phyloP scores from a whole-genome alignment of 2,329 filamentous ascomycete species.

The Fusarium brevicatenulatum region DNA sequence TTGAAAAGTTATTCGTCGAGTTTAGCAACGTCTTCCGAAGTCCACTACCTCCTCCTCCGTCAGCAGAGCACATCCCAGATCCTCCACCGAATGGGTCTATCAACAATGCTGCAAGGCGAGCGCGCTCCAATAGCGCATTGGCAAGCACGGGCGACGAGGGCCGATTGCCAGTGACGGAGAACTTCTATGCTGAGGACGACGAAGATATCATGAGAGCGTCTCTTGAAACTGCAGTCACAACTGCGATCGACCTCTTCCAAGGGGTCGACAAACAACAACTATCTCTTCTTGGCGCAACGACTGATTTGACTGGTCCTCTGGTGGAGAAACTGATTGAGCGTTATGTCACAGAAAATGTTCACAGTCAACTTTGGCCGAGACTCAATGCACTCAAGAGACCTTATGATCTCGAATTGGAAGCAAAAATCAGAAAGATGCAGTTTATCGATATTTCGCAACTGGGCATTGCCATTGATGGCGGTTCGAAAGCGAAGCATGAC shows the following conservation, averaged over 20 bases:
- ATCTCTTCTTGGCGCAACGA: conserved; percentile 89
- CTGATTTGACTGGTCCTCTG: conserved; percentile 88
- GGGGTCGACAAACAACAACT: conserved; percentile 95
- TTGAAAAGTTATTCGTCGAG: conserved; percentile 90
- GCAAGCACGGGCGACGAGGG: conserved; percentile 46
- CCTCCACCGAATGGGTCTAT: conserved; percentile 67
- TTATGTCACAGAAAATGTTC: conserved; percentile 92
- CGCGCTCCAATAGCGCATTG: conserved; percentile 62
- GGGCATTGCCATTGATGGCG: conserved; percentile 85
- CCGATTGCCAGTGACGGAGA: conserved; percentile 63
- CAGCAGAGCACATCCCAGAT: conserved; percentile 68
- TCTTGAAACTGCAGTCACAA: conserved; percentile 89
- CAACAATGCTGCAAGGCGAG: conserved; percentile 63
- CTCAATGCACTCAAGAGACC: conserved; percentile 79
- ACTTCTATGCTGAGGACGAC: conserved; percentile 85
- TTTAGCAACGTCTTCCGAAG: conserved; percentile 88
- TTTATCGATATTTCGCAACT: conserved; percentile 95
- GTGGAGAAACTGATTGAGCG: conserved; percentile 95
- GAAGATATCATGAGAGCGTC: conserved; percentile 90
- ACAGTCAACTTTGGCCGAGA: conserved; percentile 87
- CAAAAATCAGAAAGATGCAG: conserved; percentile 91
- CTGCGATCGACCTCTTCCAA: conserved; percentile 95
- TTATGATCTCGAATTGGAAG: conserved; percentile 89
- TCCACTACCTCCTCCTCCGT: conserved; percentile 80
- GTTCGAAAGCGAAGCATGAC: conserved; percentile 80